Percentiles rank a stretch among this genome's conserved stretches.
These are phyloP conservation scores for Naganishia antarctica DNA, from an alignment of 768 basidiomycete species.

Conservation along the genomic window DNA sequence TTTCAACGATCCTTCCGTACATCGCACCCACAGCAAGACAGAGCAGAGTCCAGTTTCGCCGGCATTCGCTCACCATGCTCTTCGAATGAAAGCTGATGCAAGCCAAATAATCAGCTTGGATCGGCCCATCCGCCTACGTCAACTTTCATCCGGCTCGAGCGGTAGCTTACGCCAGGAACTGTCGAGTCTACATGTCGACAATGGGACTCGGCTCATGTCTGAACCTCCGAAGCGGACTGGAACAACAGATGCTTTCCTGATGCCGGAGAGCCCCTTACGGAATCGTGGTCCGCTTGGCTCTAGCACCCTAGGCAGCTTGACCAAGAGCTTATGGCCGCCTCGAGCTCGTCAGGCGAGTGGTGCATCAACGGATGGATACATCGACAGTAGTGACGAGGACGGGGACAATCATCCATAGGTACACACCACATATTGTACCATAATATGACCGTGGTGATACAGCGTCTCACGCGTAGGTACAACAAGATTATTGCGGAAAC, in stretches of 20 bases:
- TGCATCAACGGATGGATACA: constrained; percentile 6
- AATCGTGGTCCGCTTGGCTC: neutral
- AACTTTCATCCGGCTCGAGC: neutral
- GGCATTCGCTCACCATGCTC: constrained; percentile 3
- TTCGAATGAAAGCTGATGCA: neutral
- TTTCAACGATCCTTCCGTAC: neutral
- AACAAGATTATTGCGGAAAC: too few relatives aligned
- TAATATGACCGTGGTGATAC: too few relatives aligned
- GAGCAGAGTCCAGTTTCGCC: constrained; percentile 6
- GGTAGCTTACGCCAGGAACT: neutral
- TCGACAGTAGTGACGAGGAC: constrained; percentile 12
- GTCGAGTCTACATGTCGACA: neutral
- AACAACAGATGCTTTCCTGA: neutral
- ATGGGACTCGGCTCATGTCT: neutral
- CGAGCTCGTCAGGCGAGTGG: neutral
- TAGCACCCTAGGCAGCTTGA: neutral
- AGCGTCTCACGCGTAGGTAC: too few relatives aligned
- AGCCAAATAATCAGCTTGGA: neutral
- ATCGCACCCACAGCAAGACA: neutral
- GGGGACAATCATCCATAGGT: neutral
- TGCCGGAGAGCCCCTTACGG: neutral
- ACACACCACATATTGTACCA: too few relatives aligned
- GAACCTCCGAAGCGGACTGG: neutral
- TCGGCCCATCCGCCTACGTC: constrained; percentile 4
- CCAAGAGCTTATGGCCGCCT: neutral